Conservation (phyloP, 2,329 filamentous ascomycete species). For the Aspergillus ochraceus region DNA sequence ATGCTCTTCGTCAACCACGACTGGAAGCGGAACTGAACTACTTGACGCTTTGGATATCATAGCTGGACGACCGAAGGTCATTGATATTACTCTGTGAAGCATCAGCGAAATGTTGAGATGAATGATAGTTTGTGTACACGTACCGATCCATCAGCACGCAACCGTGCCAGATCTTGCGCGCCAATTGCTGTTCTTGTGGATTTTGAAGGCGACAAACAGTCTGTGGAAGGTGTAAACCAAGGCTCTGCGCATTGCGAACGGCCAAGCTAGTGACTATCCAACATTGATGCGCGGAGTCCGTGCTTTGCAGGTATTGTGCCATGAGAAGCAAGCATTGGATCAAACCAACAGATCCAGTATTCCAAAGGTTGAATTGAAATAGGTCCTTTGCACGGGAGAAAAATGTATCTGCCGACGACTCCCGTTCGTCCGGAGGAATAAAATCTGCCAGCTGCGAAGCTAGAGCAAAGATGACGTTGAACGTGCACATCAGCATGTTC, state of each 20-base stretch:
- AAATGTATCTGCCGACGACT: constrained; percentile 43
- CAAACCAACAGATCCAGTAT: constrained; percentile 44
- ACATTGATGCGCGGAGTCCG: constrained; percentile 49
- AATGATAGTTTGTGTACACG: not conserved
- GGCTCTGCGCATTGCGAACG: constrained; percentile 48
- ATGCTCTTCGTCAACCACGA: constrained; percentile 34
- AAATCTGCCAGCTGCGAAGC: constrained; percentile 47
- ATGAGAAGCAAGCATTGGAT: constrained; percentile 52
- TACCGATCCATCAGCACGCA: constrained; percentile 41
- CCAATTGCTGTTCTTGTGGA: constrained; percentile 30
- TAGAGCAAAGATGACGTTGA: constrained; percentile 51
- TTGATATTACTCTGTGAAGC: constrained; percentile 32
- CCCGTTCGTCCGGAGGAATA: constrained; percentile 40
- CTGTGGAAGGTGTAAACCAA: constrained; percentile 48
- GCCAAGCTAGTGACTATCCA: constrained; percentile 53
- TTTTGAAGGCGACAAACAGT: constrained; percentile 30
- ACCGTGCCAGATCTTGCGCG: constrained; percentile 36
- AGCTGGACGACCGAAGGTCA: constrained; percentile 39
- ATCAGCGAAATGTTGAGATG: not conserved
- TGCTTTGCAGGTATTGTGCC: constrained; percentile 52
- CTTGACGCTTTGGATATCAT: constrained; percentile 34
- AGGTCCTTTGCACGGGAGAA: constrained; percentile 47
- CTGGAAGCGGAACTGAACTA: constrained; percentile 29
- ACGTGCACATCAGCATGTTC: constrained; percentile 44
- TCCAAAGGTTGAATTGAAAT: constrained; percentile 46